These are phyloP conservation scores for Blastobotrys robertii DNA, from an alignment of 805 yeast genomes.

Conservation along the genomic window DNA sequence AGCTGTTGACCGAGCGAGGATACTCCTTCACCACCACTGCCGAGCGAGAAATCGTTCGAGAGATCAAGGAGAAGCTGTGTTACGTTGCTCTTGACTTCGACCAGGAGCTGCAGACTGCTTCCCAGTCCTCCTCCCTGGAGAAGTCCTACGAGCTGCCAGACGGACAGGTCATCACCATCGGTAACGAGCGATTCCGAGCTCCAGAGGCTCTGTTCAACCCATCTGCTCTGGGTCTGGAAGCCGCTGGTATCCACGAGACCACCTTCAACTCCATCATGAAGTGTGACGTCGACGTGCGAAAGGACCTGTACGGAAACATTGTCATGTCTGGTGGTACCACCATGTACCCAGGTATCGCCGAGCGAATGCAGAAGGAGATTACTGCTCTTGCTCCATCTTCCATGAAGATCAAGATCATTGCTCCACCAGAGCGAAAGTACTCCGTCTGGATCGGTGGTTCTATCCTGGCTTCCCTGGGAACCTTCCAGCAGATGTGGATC, in stretches of 20 bases:
- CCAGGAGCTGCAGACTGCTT: slow-evolving; percentile 98
- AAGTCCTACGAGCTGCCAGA: slow-evolving; percentile 99
- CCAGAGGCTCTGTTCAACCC: slow-evolving; percentile 99
- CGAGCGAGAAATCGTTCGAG: slow-evolving; percentile 92
- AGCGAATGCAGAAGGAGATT: slow-evolving; percentile 99
- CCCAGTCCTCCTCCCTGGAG: slow-evolving; percentile 96
- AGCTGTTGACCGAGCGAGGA: slow-evolving; percentile 97
- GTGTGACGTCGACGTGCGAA: slow-evolving; percentile 99
- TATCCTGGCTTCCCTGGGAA: slow-evolving; percentile 93
- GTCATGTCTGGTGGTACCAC: slow-evolving; percentile 99
- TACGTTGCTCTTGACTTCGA: slow-evolving; percentile 98
- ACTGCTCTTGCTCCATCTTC: slow-evolving; percentile 99
- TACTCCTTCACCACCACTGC: slow-evolving; percentile 98
- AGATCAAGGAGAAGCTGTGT: slow-evolving; percentile 97
- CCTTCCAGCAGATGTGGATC: slow-evolving; percentile 99
- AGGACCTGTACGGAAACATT: slow-evolving; percentile 97
- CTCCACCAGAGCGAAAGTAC: slow-evolving; percentile 99
- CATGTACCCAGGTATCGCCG: slow-evolving; percentile 99
- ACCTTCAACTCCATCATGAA: slow-evolving; percentile 90
- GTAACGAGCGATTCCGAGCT: slow-evolving; percentile 99
- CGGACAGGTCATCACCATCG: slow-evolving; percentile 98
- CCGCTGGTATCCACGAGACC: slow-evolving; percentile 99
- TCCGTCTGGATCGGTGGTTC: slow-evolving; percentile 99
- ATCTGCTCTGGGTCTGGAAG: slow-evolving; percentile 78
- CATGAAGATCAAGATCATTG: slow-evolving; percentile 98